These are phyloP conservation scores for Endoconidiophora polonica DNA, from an alignment of 2,329 filamentous ascomycete genomes.

Conservation along the genomic window DNA sequence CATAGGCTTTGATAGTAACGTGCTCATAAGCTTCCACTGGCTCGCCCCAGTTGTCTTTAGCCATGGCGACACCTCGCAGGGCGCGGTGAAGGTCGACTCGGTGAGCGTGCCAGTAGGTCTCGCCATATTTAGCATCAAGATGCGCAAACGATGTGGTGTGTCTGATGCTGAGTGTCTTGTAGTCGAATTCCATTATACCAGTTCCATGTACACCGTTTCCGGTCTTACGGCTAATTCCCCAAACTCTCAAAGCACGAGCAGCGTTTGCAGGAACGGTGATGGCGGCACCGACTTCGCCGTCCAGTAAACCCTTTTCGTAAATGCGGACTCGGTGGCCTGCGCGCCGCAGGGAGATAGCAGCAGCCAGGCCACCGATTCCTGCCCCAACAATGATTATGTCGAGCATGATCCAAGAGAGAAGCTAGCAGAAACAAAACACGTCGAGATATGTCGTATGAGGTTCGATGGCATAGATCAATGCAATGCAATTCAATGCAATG, in stretches of 20 bases:
- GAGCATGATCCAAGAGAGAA: conserved; percentile 11
- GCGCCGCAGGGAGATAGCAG: conserved; percentile 21
- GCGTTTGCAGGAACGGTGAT: conserved; percentile 25
- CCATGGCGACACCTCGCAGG: conserved; percentile 21
- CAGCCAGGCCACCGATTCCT: conserved; percentile 23
- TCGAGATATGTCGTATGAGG: background rate
- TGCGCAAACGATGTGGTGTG: conserved; percentile 7
- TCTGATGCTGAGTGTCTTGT: conserved; percentile 17
- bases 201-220: conserved; percentile 18
- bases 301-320: conserved; percentile 24
- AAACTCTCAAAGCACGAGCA: conserved; percentile 20
- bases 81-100: conserved; percentile 25
- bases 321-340: conserved; percentile 21
- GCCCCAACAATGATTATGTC: conserved; percentile 21
- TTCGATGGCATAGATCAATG: too few relatives aligned
- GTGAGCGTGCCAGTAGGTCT: conserved; percentile 22
- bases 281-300: conserved; percentile 24
- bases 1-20: background rate
- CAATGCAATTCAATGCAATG: too few relatives aligned
- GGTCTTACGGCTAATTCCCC: conserved; percentile 21
- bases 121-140: conserved; percentile 17
- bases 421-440: too few relatives aligned
- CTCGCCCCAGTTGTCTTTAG: conserved; percentile 15
- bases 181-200: conserved; percentile 16
- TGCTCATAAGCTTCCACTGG: conserved; percentile 14